Evolutionary conservation across 306 rosid genomes (phyloP).

Genomic region (Sechiopsis laciniata): DNA sequence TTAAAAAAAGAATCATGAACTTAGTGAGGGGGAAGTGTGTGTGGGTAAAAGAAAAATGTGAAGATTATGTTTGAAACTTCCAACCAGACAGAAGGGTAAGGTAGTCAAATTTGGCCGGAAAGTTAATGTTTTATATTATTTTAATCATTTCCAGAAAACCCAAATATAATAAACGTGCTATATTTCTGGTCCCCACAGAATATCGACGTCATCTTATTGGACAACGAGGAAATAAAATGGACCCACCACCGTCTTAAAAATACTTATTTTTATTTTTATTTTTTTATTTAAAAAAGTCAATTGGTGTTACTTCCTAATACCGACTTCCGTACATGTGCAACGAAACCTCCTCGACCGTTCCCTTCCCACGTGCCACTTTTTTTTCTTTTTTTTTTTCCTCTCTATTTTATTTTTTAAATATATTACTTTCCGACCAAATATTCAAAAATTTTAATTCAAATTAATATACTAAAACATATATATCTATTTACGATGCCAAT

Average conservation of each 20-base stretch:
- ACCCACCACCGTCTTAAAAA: slow-evolving; percentile 17
- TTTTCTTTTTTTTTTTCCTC: not conserved
- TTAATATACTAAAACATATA: too few relatives aligned
- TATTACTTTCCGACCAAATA: slow-evolving; percentile 13
- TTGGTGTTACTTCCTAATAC: slow-evolving; percentile 10
- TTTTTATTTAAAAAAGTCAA: not conserved
- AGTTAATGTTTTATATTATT: not conserved
- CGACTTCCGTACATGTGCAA: slow-evolving; percentile 14
- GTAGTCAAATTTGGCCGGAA: slow-evolving; percentile 2
- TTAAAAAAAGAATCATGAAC: too few relatives aligned
- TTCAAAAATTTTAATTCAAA: not conserved
- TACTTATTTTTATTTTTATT: not conserved
- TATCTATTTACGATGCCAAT: not conserved
- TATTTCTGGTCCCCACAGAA: not conserved
- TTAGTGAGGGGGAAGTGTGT: too few relatives aligned
- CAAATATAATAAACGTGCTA: slow-evolving; percentile 17
- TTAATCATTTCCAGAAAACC: not conserved
- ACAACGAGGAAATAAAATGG: not conserved
- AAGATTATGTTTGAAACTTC: not conserved
- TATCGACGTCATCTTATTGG: not conserved
- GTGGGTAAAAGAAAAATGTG: too few relatives aligned
- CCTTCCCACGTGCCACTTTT: slow-evolving; percentile 32
- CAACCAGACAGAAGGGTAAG: not conserved
- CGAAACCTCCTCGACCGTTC: slow-evolving; percentile 29
- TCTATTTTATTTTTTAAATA: not conserved